Percentiles rank a stretch among this genome's conserved stretches.
Conservation (phyloP, 345 rosid genomes). For the Barbarea vulgaris region DNA sequence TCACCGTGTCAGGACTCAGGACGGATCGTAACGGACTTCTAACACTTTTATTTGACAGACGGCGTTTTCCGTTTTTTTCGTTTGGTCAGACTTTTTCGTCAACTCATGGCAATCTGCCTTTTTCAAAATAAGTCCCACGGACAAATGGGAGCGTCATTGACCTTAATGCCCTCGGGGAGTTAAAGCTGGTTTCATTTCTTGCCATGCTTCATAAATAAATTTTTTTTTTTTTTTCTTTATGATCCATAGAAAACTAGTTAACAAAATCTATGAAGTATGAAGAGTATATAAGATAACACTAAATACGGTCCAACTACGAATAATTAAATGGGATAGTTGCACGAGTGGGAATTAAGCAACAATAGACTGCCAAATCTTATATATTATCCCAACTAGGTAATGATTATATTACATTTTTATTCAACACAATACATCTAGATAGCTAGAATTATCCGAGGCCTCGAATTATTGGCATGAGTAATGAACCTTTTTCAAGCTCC, state of each 20-base stretch:
- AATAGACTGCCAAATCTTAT: constrained; percentile 16
- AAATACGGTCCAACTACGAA: constrained; percentile 6
- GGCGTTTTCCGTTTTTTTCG: constrained; percentile 9
- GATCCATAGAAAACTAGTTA: neutral
- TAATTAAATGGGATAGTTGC: constrained; percentile 32
- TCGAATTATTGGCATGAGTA: neutral
- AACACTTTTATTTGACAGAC: neutral
- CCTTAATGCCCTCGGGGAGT: neutral
- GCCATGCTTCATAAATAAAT: neutral
- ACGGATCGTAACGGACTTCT: constrained; percentile 1
- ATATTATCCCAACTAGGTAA: neutral
- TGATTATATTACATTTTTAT: constrained; percentile 3
- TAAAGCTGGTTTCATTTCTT: neutral
- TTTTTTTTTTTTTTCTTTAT: neutral
- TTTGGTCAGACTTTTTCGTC: constrained; percentile 19
- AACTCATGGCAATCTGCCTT: constrained; percentile 2
- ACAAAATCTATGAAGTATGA: neutral
- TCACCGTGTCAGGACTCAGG: neutral
- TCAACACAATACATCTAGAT: constrained; percentile 11
- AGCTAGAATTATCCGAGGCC: neutral
- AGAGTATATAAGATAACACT: constrained; percentile 3
- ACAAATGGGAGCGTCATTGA: neutral
- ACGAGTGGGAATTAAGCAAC: constrained; percentile 35
- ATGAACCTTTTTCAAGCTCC: neutral
- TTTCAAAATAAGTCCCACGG: constrained; percentile 30